These are phyloP conservation scores for Kandelia obovata DNA, from an alignment of 345 rosid genomes.

Conservation along the genomic window DNA sequence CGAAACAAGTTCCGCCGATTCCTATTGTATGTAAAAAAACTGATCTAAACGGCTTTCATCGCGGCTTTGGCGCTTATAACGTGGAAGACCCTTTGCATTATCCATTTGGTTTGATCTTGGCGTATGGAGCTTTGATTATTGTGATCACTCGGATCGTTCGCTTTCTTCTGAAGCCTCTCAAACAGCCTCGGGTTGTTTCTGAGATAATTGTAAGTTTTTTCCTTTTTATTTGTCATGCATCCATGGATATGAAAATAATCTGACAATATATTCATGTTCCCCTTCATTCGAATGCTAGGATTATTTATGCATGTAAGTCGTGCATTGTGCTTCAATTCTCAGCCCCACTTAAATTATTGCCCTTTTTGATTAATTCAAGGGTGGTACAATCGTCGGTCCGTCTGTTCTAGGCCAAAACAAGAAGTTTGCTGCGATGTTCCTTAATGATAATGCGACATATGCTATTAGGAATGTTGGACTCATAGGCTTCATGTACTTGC, in stretches of 20 bases:
- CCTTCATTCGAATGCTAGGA: not conserved
- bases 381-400: slow-evolving; percentile 68
- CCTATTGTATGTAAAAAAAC: not conserved
- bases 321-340: not conserved
- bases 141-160: slow-evolving; percentile 31
- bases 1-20: not conserved
- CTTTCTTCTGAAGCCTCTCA: slow-evolving; percentile 55
- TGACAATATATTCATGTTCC: not conserved
- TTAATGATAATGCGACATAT: slow-evolving; percentile 38
- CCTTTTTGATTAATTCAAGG: slow-evolving; percentile 34
- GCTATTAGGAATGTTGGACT: slow-evolving; percentile 44
- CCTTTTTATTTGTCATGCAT: too few relatives aligned
- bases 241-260: not conserved
- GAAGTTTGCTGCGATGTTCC: slow-evolving; percentile 22
- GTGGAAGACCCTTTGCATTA: slow-evolving; percentile 37
- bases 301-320: not conserved
- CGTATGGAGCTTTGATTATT: slow-evolving; percentile 37
- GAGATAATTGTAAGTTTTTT: slow-evolving; percentile 52
- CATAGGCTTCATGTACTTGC: slow-evolving; percentile 51
- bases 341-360: not conserved
- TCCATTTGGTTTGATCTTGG: slow-evolving; percentile 33
- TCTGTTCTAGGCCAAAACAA: slow-evolving; percentile 49
- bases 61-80: slow-evolving; percentile 28
- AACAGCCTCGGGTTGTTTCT: slow-evolving; percentile 54
- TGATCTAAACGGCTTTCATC: not conserved